These are phyloP conservation scores for Penicillium psychrofluorescens DNA, from an alignment of 495 filamentous ascomycete species.

Conservation along the genomic window DNA sequence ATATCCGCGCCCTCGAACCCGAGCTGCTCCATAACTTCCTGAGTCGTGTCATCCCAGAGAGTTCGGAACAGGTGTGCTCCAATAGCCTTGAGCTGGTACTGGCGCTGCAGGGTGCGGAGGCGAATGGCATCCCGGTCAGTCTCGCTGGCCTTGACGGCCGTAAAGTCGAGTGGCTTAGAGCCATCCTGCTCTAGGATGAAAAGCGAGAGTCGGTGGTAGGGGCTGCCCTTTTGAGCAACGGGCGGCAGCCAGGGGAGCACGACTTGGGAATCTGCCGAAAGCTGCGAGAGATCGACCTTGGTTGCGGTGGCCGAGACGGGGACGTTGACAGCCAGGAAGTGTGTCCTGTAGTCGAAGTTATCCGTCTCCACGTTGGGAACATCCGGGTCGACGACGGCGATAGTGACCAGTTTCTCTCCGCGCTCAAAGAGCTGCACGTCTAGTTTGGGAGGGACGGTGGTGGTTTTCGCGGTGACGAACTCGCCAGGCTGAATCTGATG, in stretches of 20 bases:
- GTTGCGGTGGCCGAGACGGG: slow-evolving; percentile 48
- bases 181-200: slow-evolving; percentile 76
- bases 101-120: slow-evolving; percentile 63
- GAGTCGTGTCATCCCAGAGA: slow-evolving; percentile 81
- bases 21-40: slow-evolving; percentile 75
- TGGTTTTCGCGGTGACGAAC: slow-evolving; percentile 62
- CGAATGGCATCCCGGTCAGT: slow-evolving; percentile 57
- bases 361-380: slow-evolving; percentile 77
- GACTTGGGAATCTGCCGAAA: slow-evolving; percentile 51
- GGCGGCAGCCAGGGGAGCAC: slow-evolving; percentile 79
- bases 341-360: slow-evolving; percentile 68
- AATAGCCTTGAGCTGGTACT: slow-evolving; percentile 60
- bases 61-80: slow-evolving; percentile 83
- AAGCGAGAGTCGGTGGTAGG: slow-evolving; percentile 81
- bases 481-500: slow-evolving; percentile 64
- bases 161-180: slow-evolving; percentile 52
- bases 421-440: slow-evolving; percentile 77
- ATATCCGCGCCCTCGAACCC: slow-evolving; percentile 68
- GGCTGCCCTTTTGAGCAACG: slow-evolving; percentile 78
- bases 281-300: slow-evolving; percentile 42
- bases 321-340: slow-evolving; percentile 73
- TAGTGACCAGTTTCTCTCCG: slow-evolving; percentile 71
- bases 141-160: slow-evolving; percentile 45
- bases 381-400: slow-evolving; percentile 84
- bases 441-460: slow-evolving; percentile 63